Evolutionary conservation across 176 grass and related monocot genomes (phyloP).

Genomic region (Lolium perenne): DNA sequence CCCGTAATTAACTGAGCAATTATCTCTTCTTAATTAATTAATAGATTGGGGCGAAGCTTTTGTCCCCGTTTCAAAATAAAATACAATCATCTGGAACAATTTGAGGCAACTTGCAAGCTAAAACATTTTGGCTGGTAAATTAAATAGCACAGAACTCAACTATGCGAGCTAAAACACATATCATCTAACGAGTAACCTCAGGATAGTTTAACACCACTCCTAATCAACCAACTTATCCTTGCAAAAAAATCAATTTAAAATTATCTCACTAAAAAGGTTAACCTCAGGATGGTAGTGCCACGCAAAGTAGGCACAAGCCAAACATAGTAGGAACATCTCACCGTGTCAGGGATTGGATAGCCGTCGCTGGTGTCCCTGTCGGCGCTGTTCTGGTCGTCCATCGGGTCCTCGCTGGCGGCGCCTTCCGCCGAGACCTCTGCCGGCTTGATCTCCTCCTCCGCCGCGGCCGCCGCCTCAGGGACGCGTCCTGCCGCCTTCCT

Average conservation of each 20-base stretch:
- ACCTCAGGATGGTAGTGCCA: not conserved
- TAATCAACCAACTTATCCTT: not conserved
- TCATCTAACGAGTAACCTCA: not conserved
- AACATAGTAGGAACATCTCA: constrained; percentile 44
- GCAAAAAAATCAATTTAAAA: not conserved
- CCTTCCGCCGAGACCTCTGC: constrained; percentile 44
- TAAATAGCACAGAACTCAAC: not conserved
- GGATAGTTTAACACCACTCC: not conserved
- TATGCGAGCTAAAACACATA: not conserved
- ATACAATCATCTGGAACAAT: not conserved
- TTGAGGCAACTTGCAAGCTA: constrained; percentile 7
- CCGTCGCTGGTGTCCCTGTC: constrained; percentile 67
- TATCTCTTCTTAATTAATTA: too few species aligned
- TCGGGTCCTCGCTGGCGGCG: constrained; percentile 53
- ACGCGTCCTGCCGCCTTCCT: constrained; percentile 35
- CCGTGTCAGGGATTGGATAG: constrained; percentile 81
- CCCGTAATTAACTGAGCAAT: too few species aligned
- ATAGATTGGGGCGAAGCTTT: too few species aligned
- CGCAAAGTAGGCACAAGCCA: not conserved
- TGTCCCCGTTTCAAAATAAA: too few species aligned
- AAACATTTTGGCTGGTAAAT: not conserved
- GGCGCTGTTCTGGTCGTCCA: constrained; percentile 69
- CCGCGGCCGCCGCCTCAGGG: constrained; percentile 23
- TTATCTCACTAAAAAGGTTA: not conserved
- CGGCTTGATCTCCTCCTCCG: constrained; percentile 49